A percentile compares a stretch with the other conserved stretches of the same genome.
phyloP scores from a whole-genome alignment of 1,284 basidiomycete genomes.

The Microbotryum intermedium region DNA sequence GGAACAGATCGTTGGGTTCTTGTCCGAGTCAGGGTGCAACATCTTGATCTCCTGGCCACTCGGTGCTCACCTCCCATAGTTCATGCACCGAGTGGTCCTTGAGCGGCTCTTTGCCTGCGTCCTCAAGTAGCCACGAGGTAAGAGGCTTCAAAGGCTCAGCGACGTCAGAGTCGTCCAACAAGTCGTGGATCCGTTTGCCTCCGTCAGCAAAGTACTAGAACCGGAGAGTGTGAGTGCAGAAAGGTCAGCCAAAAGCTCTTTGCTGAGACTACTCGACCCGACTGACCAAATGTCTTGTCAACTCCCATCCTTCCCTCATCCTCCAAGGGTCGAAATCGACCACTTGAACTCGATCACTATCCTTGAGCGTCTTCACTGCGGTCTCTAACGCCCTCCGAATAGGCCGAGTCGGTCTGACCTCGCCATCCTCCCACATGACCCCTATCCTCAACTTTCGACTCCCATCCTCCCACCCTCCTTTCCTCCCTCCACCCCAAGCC shows the following conservation, averaged over 20 bases:
- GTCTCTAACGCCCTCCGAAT: slow-evolving; percentile 38
- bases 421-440: slow-evolving; percentile 41
- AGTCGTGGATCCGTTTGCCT: slow-evolving; percentile 29
- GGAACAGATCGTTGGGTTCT: neutral
- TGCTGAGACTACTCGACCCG: slow-evolving; percentile 20
- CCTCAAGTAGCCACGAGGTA: slow-evolving; percentile 35
- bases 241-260: slow-evolving; percentile 20
- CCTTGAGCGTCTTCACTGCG: slow-evolving; percentile 31
- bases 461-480: slow-evolving; percentile 19
- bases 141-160: slow-evolving; percentile 37
- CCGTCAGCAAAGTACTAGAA: slow-evolving; percentile 39
- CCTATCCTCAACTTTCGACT: slow-evolving; percentile 36
- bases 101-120: slow-evolving; percentile 2
- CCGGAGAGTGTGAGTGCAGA: neutral
- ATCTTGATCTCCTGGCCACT: too few relatives aligned
- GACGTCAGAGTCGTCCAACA: slow-evolving; percentile 19
- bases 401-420: slow-evolving; percentile 39
- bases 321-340: slow-evolving; percentile 32
- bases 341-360: slow-evolving; percentile 31
- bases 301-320: slow-evolving; percentile 33
- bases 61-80: slow-evolving; percentile 30
- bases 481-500: slow-evolving; percentile 24
- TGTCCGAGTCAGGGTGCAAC: too few relatives aligned
- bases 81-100: slow-evolving; percentile 30
- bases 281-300: slow-evolving; percentile 17